Evolutionary conservation across 2,329 filamentous ascomycete genomes (phyloP).

Genomic region (Thielaviopsis euricoi): DNA sequence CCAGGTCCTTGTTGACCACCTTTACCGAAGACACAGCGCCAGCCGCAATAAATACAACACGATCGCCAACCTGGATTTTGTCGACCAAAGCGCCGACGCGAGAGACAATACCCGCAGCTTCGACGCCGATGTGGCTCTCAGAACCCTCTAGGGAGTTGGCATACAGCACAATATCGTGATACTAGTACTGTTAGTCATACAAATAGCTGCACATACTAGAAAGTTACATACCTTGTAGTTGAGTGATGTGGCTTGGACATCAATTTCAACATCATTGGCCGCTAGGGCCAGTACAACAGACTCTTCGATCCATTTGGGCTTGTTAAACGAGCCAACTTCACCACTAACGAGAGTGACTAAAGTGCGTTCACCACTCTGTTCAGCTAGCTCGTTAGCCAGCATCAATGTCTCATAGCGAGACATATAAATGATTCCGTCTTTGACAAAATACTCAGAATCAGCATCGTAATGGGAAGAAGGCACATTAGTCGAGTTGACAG

Average conservation of each 20-base stretch:
- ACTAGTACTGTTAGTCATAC: neutral
- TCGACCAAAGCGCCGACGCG: conserved; percentile 17
- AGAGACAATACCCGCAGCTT: conserved; percentile 18
- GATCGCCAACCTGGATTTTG: conserved; percentile 20
- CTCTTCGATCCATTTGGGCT: neutral
- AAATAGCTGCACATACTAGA: neutral
- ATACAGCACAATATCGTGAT: neutral
- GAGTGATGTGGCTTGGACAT: neutral
- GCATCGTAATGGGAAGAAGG: neutral
- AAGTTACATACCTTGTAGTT: neutral
- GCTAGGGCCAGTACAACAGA: neutral
- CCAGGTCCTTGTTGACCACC: conserved; percentile 14
- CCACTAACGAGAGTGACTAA: neutral
- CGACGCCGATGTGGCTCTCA: conserved; percentile 15
- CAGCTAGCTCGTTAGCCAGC: neutral
- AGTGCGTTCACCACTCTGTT: neutral
- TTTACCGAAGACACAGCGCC: conserved; percentile 18
- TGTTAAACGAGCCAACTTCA: neutral
- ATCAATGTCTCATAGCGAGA: neutral
- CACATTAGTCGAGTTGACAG: neutral
- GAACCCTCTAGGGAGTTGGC: neutral
- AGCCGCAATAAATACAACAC: conserved; percentile 17
- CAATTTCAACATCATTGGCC: neutral
- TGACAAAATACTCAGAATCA: neutral
- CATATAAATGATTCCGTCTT: neutral